phyloP scores from a whole-genome alignment of 176 grass and related monocot genomes.

The Phoenix dactylifera region DNA sequence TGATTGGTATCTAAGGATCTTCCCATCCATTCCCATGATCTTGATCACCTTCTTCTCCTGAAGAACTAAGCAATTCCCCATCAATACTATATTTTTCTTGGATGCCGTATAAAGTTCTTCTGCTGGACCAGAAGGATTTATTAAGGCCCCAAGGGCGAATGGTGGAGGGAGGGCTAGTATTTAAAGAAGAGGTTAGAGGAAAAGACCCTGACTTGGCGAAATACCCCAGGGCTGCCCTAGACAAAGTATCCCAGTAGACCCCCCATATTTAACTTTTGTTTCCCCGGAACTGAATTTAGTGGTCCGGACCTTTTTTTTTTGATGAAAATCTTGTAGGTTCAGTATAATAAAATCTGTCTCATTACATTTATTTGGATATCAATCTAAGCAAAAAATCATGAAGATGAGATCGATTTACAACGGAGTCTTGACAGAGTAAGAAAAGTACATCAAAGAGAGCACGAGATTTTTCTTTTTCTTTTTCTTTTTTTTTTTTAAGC shows the following conservation, averaged over 20 bases:
- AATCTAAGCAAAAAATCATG: too few species aligned
- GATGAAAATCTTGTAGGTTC: too few species aligned
- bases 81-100: constrained; percentile 3
- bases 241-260: not conserved
- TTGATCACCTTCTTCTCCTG: constrained; percentile 24
- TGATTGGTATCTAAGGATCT: constrained; percentile 12
- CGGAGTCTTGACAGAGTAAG: too few species aligned
- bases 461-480: too few species aligned
- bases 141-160: not conserved
- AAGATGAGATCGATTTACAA: too few species aligned
- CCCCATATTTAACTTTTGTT: not conserved
- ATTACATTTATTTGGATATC: too few species aligned
- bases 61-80: constrained; percentile 42
- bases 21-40: constrained; percentile 18
- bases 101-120: not conserved
- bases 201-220: not conserved
- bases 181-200: constrained; percentile 3
- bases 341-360: too few species aligned
- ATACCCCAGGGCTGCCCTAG: not conserved
- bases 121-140: not conserved
- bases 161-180: constrained; percentile 3
- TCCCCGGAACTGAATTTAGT: not conserved
- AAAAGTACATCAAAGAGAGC: too few species aligned
- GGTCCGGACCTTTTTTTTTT: too few species aligned
- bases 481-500: too few species aligned